Conservation (phyloP, 208 protist genomes). For the Leptomonas pyrrhocoris region DNA sequence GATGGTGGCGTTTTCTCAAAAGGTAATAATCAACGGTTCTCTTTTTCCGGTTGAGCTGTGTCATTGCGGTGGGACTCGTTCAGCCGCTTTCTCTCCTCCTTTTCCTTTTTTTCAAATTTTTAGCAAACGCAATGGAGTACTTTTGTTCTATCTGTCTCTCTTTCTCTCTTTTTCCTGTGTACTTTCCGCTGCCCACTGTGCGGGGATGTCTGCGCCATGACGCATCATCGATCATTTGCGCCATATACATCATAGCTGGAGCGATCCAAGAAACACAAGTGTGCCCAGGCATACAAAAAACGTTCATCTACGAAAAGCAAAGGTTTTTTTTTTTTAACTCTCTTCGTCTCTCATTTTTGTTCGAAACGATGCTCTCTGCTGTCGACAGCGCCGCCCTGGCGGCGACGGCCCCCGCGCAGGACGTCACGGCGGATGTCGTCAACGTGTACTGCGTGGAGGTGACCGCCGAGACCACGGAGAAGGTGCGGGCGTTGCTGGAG, state of each 20-base stretch:
- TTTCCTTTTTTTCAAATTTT: neutral
- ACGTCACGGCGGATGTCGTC: neutral
- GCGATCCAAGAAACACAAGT: too few species aligned
- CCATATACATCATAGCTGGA: too few species aligned
- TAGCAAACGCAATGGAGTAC: neutral
- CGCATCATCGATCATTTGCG: too few species aligned
- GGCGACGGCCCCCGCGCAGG: neutral
- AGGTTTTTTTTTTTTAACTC: neutral
- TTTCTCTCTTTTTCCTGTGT: too few species aligned
- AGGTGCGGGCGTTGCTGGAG: constrained; percentile 7
- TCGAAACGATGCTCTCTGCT: neutral
- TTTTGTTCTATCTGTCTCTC: neutral
- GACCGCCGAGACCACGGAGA: constrained; percentile 18
- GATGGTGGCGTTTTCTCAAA: too few species aligned
- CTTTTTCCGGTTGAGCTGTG: too few species aligned
- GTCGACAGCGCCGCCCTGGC: neutral
- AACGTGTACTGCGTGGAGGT: constrained; percentile 26
- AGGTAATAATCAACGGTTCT: too few species aligned
- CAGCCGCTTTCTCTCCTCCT: neutral
- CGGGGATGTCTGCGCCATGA: too few species aligned
- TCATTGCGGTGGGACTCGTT: too few species aligned
- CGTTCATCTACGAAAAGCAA: too few species aligned
- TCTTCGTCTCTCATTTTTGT: neutral
- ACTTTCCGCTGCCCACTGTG: too few species aligned
- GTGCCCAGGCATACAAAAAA: too few species aligned